Base-by-base conservation (phyloP, 2,329 filamentous ascomycete genomes). In the Colletotrichum zoysiae region DNA sequence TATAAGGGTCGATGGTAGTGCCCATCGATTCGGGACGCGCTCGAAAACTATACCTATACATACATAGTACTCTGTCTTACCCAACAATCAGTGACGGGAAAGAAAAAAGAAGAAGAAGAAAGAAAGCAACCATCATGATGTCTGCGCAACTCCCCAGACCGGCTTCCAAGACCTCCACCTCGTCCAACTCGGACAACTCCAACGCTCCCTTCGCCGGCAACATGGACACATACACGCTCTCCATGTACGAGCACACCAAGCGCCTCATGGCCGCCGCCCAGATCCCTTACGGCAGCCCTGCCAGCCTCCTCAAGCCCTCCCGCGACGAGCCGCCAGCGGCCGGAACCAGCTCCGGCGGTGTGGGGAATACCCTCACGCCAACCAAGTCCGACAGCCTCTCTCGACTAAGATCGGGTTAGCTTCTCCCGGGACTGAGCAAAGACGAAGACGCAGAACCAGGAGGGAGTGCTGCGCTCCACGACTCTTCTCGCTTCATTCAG, bases 231-330 rank as follows among this genome's bases (percentile, higher is more conserved):
- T 63, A 63, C 46, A 42, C 60, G 33, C 46, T 63, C 46, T 53
- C 33, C 46, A 63, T 63, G 60, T 63, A 63, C 60, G 60, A 63
- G 18, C 60, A 63, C 33, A 63, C 60, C 1, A 50, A 53, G 18
- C 46, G 60, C 16, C 60, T 63, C 5, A 63, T 63, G 60, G 60
- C 46, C 1, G 46, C 46, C 11, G 60, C 46, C 33, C 60, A 63
- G 46, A 63, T 63, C 8, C 48, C 48, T 7, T 53, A 53, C 35
- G 48, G 46, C 3, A 63, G 46, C 23, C 60, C 60, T 14, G 48
- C 60, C 23, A 63, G 46, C 60, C 60, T 30, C 60, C 60, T 30
- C 60, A 38, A 38, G 16, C 40, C 48, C 16, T 42, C 60, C 9
- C 23, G 33, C 5, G 23, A 14, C 46, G 48, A 51, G 46, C n/a